phyloP scores from a whole-genome alignment of 768 basidiomycete genomes.

The Rhodotorula toruloides region DNA sequence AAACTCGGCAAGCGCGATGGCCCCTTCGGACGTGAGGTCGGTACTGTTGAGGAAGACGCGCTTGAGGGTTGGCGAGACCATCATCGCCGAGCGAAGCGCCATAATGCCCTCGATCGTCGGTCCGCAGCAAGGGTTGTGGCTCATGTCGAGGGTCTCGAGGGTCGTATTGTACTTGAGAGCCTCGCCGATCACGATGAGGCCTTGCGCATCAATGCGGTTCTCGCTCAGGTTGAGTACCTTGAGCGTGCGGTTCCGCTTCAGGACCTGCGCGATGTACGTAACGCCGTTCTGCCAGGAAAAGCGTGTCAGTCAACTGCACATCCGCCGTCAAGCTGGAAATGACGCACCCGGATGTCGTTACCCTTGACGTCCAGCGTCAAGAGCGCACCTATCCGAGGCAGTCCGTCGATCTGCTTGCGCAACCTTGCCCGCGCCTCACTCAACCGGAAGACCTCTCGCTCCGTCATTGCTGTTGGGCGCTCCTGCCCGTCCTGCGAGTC shows the following conservation, averaged over 20 bases:
- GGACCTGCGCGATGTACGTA: slow-evolving; percentile 83
- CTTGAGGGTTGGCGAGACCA: slow-evolving; percentile 81
- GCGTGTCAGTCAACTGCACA: background rate
- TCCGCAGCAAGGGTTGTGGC: slow-evolving; percentile 87
- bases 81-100: slow-evolving; percentile 84
- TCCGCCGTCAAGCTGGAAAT: background rate
- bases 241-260: slow-evolving; percentile 90
- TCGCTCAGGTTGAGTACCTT: slow-evolving; percentile 91
- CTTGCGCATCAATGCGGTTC: slow-evolving; percentile 80
- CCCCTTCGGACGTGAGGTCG: slow-evolving; percentile 69
- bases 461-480: background rate
- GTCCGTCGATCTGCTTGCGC: slow-evolving; percentile 74
- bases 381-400: slow-evolving; percentile 78
- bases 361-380: slow-evolving; percentile 84
- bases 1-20: slow-evolving; percentile 93
- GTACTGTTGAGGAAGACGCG: slow-evolving; percentile 86
- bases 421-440: slow-evolving; percentile 57
- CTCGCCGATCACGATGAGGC: slow-evolving; percentile 76
- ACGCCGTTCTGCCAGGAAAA: slow-evolving; percentile 58
- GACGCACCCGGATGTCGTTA: slow-evolving; percentile 80
- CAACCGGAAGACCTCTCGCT: slow-evolving; percentile 33
- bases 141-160: slow-evolving; percentile 88
- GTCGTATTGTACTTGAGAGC: slow-evolving; percentile 91
- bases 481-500: background rate
- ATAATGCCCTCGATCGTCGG: slow-evolving; percentile 81